These are phyloP conservation scores for Trypanosoma vivax DNA, from an alignment of 208 protist genomes.

Conservation along the genomic window DNA sequence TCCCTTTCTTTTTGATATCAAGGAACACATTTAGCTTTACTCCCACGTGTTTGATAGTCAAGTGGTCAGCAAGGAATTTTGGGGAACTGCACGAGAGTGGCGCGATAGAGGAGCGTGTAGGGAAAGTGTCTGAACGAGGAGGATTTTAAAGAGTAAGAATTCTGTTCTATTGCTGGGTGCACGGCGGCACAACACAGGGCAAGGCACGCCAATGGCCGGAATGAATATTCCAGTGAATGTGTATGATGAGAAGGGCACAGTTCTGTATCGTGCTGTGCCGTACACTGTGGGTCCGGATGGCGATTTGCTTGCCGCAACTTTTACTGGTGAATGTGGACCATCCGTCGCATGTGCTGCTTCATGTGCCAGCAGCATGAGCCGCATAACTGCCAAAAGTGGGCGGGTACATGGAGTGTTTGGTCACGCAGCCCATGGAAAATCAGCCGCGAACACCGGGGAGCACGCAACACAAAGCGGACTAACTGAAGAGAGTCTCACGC, in stretches of 20 bases:
- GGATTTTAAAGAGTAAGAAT: too few species aligned
- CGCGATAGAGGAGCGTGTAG: too few species aligned
- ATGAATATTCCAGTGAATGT: conserved; percentile 35
- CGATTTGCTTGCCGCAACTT: neutral
- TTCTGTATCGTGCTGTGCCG: conserved; percentile 55
- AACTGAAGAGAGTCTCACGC: conserved; percentile 19
- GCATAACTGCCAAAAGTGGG: neutral
- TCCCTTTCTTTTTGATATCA: neutral
- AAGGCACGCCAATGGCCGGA: conserved; percentile 23
- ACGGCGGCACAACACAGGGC: neutral
- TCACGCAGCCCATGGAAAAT: too few species aligned
- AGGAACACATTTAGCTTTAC: neutral
- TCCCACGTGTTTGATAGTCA: neutral
- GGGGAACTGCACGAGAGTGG: too few species aligned
- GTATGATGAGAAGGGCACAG: conserved; percentile 63
- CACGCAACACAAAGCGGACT: too few species aligned
- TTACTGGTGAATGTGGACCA: neutral
- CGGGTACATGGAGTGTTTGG: too few species aligned
- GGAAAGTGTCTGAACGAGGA: too few species aligned
- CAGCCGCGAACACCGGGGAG: too few species aligned
- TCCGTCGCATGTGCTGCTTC: neutral
- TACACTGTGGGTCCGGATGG: neutral
- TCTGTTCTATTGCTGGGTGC: too few species aligned
- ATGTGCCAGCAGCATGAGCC: neutral
- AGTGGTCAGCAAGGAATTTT: too few species aligned